Percentiles rank a stretch among this genome's conserved stretches.
phyloP scores from a whole-genome alignment of 148 eudicot species.

The Spergularia marina region DNA sequence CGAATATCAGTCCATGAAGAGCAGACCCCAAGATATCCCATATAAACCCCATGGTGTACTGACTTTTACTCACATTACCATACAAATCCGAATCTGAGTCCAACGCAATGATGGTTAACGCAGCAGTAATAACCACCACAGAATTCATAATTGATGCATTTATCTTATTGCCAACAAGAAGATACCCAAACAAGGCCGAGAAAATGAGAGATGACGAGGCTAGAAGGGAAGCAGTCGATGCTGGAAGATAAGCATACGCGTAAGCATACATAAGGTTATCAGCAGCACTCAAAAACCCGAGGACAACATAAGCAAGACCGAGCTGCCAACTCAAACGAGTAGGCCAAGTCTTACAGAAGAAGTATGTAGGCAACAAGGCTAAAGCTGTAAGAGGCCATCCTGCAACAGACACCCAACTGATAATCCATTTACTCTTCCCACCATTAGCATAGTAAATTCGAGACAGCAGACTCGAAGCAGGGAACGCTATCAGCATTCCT shows the following conservation, averaged over 20 bases:
- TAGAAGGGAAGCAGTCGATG: constrained; percentile 78
- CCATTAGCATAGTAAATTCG: constrained; percentile 70
- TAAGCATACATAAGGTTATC: constrained; percentile 82
- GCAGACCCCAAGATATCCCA: constrained; percentile 74
- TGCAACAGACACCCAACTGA: constrained; percentile 73
- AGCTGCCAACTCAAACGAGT: constrained; percentile 55
- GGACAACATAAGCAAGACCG: constrained; percentile 36
- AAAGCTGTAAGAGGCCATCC: constrained; percentile 75
- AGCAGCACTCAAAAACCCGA: constrained; percentile 72
- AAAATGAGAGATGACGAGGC: constrained; percentile 75
- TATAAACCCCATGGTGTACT: constrained; percentile 57
- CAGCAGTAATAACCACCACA: constrained; percentile 57
- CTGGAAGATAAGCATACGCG: constrained; percentile 88
- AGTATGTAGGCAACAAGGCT: constrained; percentile 48
- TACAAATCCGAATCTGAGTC: constrained; percentile 68
- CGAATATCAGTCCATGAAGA: constrained; percentile 76
- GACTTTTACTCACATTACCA: constrained; percentile 39
- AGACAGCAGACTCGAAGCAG: constrained; percentile 73
- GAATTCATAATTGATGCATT: constrained; percentile 61
- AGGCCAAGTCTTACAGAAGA: constrained; percentile 41
- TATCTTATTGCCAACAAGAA: constrained; percentile 60
- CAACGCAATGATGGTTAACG: constrained; percentile 66
- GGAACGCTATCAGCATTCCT: constrained; percentile 76
- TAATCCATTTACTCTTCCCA: constrained; percentile 78
- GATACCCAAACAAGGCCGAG: constrained; percentile 63